phyloP scores from a whole-genome alignment of 164 flowering plant species.

The Buxus sempervirens region DNA sequence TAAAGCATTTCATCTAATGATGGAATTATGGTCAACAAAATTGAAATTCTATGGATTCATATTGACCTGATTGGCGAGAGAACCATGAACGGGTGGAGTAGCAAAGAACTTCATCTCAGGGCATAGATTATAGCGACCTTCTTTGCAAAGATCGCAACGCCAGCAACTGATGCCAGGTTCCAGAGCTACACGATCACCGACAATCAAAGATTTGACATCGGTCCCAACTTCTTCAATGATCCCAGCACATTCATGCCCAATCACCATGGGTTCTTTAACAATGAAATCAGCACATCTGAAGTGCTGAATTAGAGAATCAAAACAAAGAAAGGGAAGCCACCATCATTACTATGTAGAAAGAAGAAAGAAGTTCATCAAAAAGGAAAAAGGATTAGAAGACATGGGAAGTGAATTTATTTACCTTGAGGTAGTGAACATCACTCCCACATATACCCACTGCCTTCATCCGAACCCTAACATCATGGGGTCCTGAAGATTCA shows the following conservation, averaged over 20 bases:
- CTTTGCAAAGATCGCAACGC: conserved; percentile 62
- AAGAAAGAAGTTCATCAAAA: not conserved
- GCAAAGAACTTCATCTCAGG: conserved; percentile 96
- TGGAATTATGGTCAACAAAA: too few relatives aligned
- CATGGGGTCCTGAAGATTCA: conserved; percentile 54
- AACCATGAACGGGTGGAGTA: conserved; percentile 85
- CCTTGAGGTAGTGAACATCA: conserved; percentile 95
- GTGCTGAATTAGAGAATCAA: conserved; percentile 33
- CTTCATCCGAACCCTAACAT: conserved; percentile 86
- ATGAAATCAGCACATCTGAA: conserved; percentile 63
- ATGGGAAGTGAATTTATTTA: conserved; percentile 2
- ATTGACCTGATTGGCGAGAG: conserved; percentile 81
- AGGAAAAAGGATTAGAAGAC: not conserved
- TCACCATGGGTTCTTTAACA: conserved; percentile 93
- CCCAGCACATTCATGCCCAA: conserved; percentile 98
- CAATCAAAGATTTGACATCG: conserved; percentile 56
- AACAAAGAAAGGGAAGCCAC: not conserved
- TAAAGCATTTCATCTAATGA: not conserved
- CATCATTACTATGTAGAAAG: too few relatives aligned
- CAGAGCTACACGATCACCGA: conserved; percentile 87
- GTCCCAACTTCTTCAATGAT: conserved; percentile 80
- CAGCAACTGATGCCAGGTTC: conserved; percentile 93
- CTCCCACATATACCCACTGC: conserved; percentile 99
- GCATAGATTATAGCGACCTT: conserved; percentile 87
- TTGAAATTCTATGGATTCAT: not conserved